Percentiles rank a stretch among this genome's conserved stretches.
Evolutionary conservation across 257 asterid genomes (phyloP).

Genomic region (Ocimum tenuiflorum): DNA sequence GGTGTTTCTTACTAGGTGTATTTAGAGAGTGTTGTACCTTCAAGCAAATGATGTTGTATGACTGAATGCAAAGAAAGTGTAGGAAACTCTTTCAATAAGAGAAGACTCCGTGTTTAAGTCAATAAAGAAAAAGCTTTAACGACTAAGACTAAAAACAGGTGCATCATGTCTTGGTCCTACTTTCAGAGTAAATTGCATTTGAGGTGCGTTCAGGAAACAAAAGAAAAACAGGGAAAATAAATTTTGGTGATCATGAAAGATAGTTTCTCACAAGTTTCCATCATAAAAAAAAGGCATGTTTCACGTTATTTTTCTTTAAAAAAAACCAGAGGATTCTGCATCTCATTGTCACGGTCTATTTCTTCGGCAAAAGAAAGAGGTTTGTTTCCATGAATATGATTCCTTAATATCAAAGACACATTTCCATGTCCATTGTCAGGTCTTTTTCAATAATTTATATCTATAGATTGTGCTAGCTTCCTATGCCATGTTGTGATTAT

Average conservation of each 20-base stretch:
- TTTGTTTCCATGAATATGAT: no score
- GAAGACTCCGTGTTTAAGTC: background rate
- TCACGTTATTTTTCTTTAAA: slow-evolving; percentile 1
- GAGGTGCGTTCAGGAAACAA: background rate
- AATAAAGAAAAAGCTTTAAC: background rate
- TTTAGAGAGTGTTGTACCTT: background rate
- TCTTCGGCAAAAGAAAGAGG: background rate
- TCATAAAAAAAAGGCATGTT: background rate
- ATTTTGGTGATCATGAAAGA: no score
- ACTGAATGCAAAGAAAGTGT: background rate
- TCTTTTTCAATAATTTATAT: background rate
- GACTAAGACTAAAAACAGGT: background rate
- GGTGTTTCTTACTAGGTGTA: background rate
- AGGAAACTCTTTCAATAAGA: background rate
- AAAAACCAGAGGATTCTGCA: background rate
- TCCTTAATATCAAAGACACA: no score
- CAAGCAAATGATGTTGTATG: background rate
- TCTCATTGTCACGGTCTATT: background rate
- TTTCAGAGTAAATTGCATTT: background rate
- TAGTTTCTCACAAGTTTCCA: background rate
- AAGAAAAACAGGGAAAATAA: no score
- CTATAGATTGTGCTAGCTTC: no score
- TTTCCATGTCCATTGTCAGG: no score
- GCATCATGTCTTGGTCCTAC: background rate
- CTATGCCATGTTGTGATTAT: no score